Base-by-base conservation (phyloP, 2,329 filamentous ascomycete species). In the Fusarium sp. region DNA sequence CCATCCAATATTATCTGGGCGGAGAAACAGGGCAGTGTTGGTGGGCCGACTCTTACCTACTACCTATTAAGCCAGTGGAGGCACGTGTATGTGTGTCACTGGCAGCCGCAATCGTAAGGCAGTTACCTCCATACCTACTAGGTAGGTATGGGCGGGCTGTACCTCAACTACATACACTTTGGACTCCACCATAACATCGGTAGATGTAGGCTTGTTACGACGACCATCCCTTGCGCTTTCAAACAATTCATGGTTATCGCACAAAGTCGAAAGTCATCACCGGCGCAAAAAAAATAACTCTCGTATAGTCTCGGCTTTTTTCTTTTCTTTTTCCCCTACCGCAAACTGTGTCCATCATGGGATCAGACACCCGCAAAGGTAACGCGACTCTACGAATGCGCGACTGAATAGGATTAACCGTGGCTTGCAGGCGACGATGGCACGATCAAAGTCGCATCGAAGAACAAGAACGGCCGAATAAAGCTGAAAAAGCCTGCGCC, bases 401-500 rank as follows among this genome's bases (percentile, higher is more conserved):
- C 53, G 56, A 56, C 54, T 51, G 50, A 58, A 46, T 40, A n/a
- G 43, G 46, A 62, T 73, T 76, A 68, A 72, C 42, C 32, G 42
- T 45, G 58, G 48, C 40, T 47, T 57, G 28, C 75, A 80, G 86
- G 85, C 64, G 87, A 88, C 46, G 87, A 89, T 72, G 83, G 83
- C 66, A 89, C 87, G 27, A 89, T 89, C 77, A 90, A 89, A 78
- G 88, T 89, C 71, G 85, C 87, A 58, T 86, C 87, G 5, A 89
- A 88, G 74, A 87, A 86, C 53, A 85, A 85, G 71, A 84, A 82
- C 46, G 86, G 84, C 40, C 79, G 80, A 8, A 84, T 91, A 56
- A 91, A 90, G 73, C 77, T 93, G 23, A 92, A 89, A 79, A 91
- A 88, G 72, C 79, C 84, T 3, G 80, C 84, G 1, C 88, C 89